Base-by-base conservation (phyloP, 352 stramenopile species). In the Pythium sukuiense region DNA sequence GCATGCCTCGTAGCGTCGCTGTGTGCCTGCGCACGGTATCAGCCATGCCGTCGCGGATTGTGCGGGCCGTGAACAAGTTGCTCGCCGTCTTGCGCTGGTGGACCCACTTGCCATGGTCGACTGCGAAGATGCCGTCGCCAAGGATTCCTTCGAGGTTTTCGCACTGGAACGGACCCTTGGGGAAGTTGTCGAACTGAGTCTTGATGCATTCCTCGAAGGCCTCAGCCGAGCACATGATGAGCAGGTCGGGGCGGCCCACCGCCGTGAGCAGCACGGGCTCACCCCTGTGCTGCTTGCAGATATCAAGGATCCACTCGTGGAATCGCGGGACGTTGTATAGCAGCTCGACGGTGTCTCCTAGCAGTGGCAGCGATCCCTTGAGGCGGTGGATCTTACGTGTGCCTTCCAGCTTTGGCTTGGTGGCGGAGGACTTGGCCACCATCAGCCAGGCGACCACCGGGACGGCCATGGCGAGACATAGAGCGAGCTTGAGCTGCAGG, bases 51-150 rank as follows among this genome's bases (percentile, higher is more conserved):
- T 87, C 73, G 43, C 79, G 55, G 3, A 88, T 63, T 16, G 72
- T 35, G 39, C 72, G 65, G 65, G 68, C 76, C 4, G 76, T 82
- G 73, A 88, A 84, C 49, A 88, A 50, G n/a, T 80, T 71, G 57
- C 70, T 86, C 8, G 74, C 74, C 3, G 61, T 85, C 56, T 85
- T 88, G 53, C 79, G 81, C 54, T 90, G 79, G 48, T 70, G 76
- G 12, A 77, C 50, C 81, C 76, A 90, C 50, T 74, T 76, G 52
- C 67, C 57, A 0, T 66, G 68, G 41, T 87, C 74, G 13, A 75
- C 68, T 3, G 68, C 59, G 27, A 85, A 77, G 37, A 83, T 81
- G 12, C 76, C 73, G 11, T 79, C 55, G 18, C 71, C 74, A 1
- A 84, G n/a, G 2, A 87, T 55, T 18, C 76, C 73, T 33, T 62